Percentiles rank a stretch among this genome's conserved stretches.
Conservation (phyloP, 352 stramenopile genomes). For the Pythium aquatile region DNA sequence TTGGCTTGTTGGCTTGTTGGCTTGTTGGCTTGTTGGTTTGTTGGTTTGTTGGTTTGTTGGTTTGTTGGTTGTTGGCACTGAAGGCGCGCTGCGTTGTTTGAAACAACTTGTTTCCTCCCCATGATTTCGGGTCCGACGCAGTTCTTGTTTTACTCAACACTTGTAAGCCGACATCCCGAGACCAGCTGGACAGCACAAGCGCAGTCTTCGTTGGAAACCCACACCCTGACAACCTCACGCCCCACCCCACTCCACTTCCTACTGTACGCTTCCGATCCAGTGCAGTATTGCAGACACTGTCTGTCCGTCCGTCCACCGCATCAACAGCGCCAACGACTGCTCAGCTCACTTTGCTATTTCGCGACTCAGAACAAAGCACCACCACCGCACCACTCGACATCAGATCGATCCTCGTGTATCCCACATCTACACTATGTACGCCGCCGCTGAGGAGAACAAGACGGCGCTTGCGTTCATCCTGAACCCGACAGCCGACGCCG, state of each 20-base stretch:
- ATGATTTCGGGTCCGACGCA: slow-evolving; percentile 11
- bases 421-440: slow-evolving; percentile 12
- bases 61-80: neutral
- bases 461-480: slow-evolving; percentile 69
- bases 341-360: slow-evolving; percentile 7
- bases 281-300: neutral
- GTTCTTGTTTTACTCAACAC: slow-evolving; percentile 35
- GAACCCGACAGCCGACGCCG: slow-evolving; percentile 41
- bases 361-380: neutral
- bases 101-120: neutral
- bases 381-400: slow-evolving; percentile 11
- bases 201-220: slow-evolving; percentile 1
- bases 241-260: neutral
- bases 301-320: neutral
- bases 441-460: slow-evolving; percentile 45
- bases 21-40: neutral
- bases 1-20: neutral
- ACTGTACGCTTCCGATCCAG: neutral
- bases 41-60: neutral
- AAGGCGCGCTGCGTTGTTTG: neutral
- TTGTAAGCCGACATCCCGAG: neutral
- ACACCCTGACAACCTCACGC: neutral
- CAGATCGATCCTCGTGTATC: slow-evolving; percentile 8
- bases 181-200: neutral
- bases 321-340: neutral